Conservation (phyloP, 345 rosid species). For the Eutrema japonicum region DNA sequence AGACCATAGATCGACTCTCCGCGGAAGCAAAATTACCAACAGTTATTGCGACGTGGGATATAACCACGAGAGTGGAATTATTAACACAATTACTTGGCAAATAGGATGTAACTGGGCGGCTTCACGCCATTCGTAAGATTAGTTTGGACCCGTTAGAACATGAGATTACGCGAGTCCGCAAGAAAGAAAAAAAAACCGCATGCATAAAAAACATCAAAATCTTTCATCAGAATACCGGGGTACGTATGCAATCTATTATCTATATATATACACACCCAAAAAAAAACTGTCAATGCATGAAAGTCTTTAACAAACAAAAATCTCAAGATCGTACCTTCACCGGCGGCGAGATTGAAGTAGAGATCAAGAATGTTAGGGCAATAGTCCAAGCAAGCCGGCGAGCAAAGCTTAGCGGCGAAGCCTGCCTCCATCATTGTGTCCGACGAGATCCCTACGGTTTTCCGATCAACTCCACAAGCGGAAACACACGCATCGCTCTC, state of each 20-base stretch:
- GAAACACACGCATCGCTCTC: constrained; percentile 77
- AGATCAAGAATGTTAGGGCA: constrained; percentile 97
- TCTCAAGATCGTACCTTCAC: constrained; percentile 69
- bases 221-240: background rate
- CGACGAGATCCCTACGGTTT: constrained; percentile 84
- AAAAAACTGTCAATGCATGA: background rate
- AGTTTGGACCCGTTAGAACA: too few relatives aligned
- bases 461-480: constrained; percentile 86
- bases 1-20: too few relatives aligned
- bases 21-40: too few relatives aligned
- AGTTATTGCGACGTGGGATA: too few relatives aligned
- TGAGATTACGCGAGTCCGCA: too few relatives aligned
- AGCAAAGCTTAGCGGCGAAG: constrained; percentile 82
- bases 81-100: too few relatives aligned
- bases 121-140: too few relatives aligned
- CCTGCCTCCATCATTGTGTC: constrained; percentile 82
- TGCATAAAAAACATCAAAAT: background rate
- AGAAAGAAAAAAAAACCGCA: too few relatives aligned
- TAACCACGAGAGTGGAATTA: too few relatives aligned
- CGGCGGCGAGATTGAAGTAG: constrained; percentile 91
- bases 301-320: background rate
- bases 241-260: background rate
- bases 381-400: constrained; percentile 62
- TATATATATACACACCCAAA: background rate
- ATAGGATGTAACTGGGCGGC: too few relatives aligned